These are phyloP conservation scores for Ceratobasidium sp. DNA, from an alignment of 1,284 basidiomycete species.

Conservation along the genomic window DNA sequence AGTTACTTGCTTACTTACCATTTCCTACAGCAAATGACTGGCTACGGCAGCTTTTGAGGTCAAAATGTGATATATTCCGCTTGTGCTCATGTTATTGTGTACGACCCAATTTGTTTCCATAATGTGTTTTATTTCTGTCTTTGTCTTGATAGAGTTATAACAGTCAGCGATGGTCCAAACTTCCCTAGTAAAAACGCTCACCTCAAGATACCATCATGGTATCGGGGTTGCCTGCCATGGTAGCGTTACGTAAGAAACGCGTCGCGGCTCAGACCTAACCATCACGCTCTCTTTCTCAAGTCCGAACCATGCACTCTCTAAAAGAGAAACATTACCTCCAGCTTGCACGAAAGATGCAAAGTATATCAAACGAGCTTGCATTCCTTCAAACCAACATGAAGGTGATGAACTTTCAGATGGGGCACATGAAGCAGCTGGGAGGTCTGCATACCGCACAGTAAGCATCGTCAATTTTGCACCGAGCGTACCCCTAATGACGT, in stretches of 20 bases:
- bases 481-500: background rate
- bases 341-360: conserved; percentile 44
- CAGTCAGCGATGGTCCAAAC: background rate
- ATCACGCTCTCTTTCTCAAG: background rate
- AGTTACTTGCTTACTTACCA: background rate
- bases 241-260: conserved; percentile 19
- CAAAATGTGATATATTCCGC: conserved; percentile 32
- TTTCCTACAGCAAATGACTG: conserved; percentile 50
- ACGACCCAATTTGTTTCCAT: conserved; percentile 20
- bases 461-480: background rate
- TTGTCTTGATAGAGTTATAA: conserved; percentile 9
- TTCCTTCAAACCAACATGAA: conserved; percentile 42
- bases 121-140: conserved; percentile 33
- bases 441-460: conserved; percentile 41
- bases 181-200: background rate
- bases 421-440: conserved; percentile 41
- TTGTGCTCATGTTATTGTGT: conserved; percentile 36
- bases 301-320: conserved; percentile 21
- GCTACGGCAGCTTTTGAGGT: conserved; percentile 48
- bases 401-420: conserved; percentile 44
- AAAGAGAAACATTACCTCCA: conserved; percentile 45
- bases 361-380: conserved; percentile 39
- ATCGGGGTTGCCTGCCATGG: too few species aligned
- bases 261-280: background rate
- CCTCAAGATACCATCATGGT: background rate